Percentiles rank a stretch among this genome's conserved stretches.
Conservation (phyloP, 2,329 filamentous ascomycete genomes). For the Aspergillus phoenicis region DNA sequence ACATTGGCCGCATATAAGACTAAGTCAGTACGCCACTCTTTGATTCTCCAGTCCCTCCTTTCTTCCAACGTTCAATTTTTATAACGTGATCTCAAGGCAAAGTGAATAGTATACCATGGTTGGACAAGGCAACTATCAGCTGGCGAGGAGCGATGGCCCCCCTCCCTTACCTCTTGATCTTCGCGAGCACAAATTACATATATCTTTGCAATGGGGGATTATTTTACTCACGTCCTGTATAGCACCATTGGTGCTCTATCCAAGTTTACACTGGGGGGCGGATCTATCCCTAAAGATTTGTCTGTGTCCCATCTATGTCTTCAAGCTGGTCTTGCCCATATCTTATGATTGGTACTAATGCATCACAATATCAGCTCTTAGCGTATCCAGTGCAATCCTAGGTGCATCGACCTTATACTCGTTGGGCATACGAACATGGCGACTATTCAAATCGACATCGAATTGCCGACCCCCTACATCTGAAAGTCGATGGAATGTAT, state of each 20-base stretch:
- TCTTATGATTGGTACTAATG: neutral
- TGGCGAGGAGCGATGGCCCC: neutral
- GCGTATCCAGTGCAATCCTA: constrained; percentile 3
- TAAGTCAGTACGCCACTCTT: neutral
- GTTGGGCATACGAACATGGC: neutral
- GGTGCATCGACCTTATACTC: constrained; percentile 3
- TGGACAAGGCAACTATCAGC: neutral
- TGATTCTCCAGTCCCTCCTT: neutral
- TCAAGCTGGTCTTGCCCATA: neutral
- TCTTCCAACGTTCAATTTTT: neutral
- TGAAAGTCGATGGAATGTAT: constrained; percentile 6
- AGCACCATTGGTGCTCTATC: constrained; percentile 8
- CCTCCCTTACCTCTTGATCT: constrained; percentile 5
- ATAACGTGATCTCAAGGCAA: neutral
- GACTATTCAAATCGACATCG: neutral
- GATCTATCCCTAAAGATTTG: constrained; percentile 1
- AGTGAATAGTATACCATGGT: neutral
- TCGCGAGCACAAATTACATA: neutral
- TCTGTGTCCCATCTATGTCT: neutral
- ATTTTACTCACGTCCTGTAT: constrained; percentile 8
- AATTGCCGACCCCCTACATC: constrained; percentile 6
- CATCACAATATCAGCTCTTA: neutral
- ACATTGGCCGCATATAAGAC: too few species aligned
- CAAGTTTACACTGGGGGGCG: constrained; percentile 4
- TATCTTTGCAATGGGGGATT: neutral